Evolutionary conservation across 768 basidiomycete genomes (phyloP), one percentile per base, ranked within the genome.

Genomic region (Clitopilus passeckerianus): DNA sequence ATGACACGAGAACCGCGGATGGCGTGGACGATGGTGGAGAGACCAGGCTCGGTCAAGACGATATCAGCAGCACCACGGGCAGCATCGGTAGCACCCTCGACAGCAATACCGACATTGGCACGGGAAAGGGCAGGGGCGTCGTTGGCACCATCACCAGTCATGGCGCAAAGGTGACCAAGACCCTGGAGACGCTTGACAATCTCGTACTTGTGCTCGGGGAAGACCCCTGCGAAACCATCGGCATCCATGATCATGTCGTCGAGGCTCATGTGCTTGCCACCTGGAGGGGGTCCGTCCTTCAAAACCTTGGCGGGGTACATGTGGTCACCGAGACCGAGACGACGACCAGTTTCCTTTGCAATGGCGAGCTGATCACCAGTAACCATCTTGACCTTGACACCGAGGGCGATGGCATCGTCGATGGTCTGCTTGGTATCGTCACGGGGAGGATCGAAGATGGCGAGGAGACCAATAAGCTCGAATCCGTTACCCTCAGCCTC

Each of bases 331-430:
- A 98, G 81, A 66, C 96, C 95, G 54, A 98, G 91, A 79, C 96
- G 92, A 73, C 96, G 91, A 61, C 96, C 96, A 62, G 96, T 98
- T 76, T 98, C 96, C 85, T 98, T 98, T 35, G 96, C 96, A 67
- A 98, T 98, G 64, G 96, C 96, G 71, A 98, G 93, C 80, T 98
- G 96, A 73, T 98, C 96, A 81, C 96, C 96, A n/a, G 96, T 98
- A 61, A 98, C 96, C 96, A 98, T 98, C 89, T 98, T 98, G 73
- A 98, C 95, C 72, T 89, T 90, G 67, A 98, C 95, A 74, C 96
- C 96, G 71, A 98, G 93, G 59, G 89, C 88, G 59, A 94, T 80
- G 57, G 96, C 95, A 73, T 98, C 95, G 69, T 98, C 95, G 70
- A 98, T 98, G 18, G 96, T 98, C 78, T 97, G 92, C 80, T 98